phyloP scores from a whole-genome alignment of 768 basidiomycete genomes.

The Kwoniella sp. region DNA sequence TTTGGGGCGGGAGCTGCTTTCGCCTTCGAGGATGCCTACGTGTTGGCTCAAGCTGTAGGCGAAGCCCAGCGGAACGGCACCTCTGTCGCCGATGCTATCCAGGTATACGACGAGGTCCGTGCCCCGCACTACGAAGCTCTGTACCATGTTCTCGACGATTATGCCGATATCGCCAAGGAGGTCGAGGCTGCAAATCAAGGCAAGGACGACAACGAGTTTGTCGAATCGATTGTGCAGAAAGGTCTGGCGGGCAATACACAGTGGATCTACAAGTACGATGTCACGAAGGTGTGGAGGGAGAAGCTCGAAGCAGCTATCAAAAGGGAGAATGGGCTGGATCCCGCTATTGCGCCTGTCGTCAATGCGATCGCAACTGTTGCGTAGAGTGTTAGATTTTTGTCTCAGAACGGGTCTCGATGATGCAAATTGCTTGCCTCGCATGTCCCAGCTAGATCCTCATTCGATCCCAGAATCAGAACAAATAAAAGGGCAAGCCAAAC shows the following conservation, averaged over 20 bases:
- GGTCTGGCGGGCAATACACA: slow-evolving; percentile 9
- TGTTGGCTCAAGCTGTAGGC: slow-evolving; percentile 8
- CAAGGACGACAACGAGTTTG: slow-evolving; percentile 11
- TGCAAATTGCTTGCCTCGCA: too few species aligned
- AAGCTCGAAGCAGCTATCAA: slow-evolving; percentile 2
- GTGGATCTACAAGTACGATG: slow-evolving; percentile 17
- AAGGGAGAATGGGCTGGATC: slow-evolving; percentile 4
- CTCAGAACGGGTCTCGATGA: too few species aligned
- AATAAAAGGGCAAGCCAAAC: too few species aligned
- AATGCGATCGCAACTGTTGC: slow-evolving; percentile 2
- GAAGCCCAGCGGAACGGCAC: slow-evolving; percentile 1
- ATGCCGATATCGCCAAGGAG: slow-evolving; percentile 11
- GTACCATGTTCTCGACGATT: slow-evolving; percentile 12
- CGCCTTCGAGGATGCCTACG: slow-evolving; percentile 24
- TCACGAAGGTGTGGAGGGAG: slow-evolving; percentile 16
- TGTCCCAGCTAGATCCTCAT: too few species aligned
- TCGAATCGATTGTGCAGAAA: slow-evolving; percentile 8
- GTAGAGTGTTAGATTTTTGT: background rate
- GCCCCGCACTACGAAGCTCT: slow-evolving; percentile 17
- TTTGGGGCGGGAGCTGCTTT: slow-evolving; percentile 25
- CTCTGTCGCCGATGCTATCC: background rate
- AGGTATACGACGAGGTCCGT: slow-evolving; percentile 13
- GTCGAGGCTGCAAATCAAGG: background rate
- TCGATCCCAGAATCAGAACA: too few species aligned
- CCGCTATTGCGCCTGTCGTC: background rate